Evolutionary conservation across 140 eudicot genomes (phyloP).

Genomic region (Ambrosia hybrid): DNA sequence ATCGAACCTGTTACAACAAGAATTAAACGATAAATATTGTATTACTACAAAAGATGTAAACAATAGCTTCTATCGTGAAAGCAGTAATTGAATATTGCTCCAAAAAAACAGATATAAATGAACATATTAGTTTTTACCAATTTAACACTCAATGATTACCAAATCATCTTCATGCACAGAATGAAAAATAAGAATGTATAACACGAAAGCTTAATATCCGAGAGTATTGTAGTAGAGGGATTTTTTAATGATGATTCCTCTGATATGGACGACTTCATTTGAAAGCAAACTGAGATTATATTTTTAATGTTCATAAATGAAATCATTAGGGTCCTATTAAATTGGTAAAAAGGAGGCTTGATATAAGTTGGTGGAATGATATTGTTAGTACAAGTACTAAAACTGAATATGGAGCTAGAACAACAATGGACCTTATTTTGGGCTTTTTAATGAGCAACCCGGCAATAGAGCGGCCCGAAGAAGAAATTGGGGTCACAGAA

Average conservation of each 20-base stretch:
- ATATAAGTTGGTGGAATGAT: background rate
- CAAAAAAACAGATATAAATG: no score
- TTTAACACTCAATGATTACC: no score
- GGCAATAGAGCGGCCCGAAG: background rate
- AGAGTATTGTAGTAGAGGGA: background rate
- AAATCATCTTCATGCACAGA: no score
- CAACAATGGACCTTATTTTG: background rate
- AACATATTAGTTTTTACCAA: no score
- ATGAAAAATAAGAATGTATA: no score
- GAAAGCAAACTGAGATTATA: background rate
- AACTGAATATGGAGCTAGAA: background rate
- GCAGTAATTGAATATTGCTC: no score
- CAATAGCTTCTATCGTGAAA: no score
- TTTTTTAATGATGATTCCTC: background rate
- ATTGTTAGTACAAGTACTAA: background rate
- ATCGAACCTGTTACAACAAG: slow-evolving; percentile 69
- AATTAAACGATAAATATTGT: slow-evolving; percentile 2
- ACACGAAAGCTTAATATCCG: background rate
- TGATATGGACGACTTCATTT: background rate
- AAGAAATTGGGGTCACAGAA: background rate
- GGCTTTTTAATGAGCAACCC: background rate
- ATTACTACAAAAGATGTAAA: no score
- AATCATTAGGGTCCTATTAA: background rate
- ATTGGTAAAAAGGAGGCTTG: background rate
- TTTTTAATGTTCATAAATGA: background rate